phyloP scores from a whole-genome alignment of 2,329 filamentous ascomycete genomes.

The Talaromyces sp. region DNA sequence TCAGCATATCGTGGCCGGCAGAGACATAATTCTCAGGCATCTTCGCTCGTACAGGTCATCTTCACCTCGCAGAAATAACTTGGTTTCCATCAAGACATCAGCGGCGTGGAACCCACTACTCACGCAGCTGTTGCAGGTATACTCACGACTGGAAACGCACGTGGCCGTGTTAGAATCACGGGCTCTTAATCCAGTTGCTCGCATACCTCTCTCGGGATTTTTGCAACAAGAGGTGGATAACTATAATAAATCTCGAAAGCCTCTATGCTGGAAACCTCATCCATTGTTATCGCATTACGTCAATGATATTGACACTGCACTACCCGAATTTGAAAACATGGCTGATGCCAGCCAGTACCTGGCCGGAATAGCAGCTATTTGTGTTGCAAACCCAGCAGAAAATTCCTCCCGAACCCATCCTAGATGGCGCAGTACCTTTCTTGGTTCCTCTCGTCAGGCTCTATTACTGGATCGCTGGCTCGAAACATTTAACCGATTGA shows the following conservation, averaged over 20 bases:
- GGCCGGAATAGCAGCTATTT: not conserved
- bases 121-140: conserved; percentile 3
- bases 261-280: not conserved
- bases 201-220: conserved; percentile 5
- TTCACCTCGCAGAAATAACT: not conserved
- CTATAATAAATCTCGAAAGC: not conserved
- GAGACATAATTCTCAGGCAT: conserved; percentile 1
- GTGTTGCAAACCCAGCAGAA: not conserved
- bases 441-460: not conserved
- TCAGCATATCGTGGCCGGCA: conserved; percentile 6
- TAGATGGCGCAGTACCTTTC: conserved; percentile 6
- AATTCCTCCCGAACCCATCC: too few relatives aligned
- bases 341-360: not conserved
- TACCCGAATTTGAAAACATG: conserved; percentile 5
- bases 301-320: not conserved
- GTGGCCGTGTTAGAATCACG: conserved; percentile 2
- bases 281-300: not conserved
- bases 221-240: not conserved
- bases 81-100: not conserved
- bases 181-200: not conserved
- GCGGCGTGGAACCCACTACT: conserved; percentile 6
- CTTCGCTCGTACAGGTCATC: not conserved
- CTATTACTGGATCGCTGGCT: conserved; percentile 7
- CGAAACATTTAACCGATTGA: conserved; percentile 6
- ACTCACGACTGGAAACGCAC: conserved; percentile 6